These are phyloP conservation scores for Termitomyces titanicus DNA, from an alignment of 768 basidiomycete genomes.

Conservation along the genomic window DNA sequence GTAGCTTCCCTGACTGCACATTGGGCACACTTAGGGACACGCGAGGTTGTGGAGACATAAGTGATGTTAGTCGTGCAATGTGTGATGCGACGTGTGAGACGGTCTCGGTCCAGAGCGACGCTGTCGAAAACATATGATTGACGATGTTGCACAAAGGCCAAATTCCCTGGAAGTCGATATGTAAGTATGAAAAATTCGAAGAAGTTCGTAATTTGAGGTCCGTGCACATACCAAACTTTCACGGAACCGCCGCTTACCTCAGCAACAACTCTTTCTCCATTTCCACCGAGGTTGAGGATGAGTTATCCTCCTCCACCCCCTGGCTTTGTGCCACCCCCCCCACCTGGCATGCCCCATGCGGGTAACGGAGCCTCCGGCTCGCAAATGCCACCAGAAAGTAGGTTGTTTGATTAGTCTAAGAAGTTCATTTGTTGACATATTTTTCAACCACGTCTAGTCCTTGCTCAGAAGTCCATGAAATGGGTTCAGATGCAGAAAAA, in stretches of 20 bases:
- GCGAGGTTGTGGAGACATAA: no score
- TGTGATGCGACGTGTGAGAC: not conserved
- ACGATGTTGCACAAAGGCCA: not conserved
- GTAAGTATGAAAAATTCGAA: not conserved
- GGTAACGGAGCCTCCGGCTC: conserved; percentile 35
- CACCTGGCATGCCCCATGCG: conserved; percentile 48
- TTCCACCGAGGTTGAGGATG: conserved; percentile 34
- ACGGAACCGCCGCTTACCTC: conserved; percentile 33
- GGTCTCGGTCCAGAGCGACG: not conserved
- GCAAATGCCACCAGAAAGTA: conserved; percentile 46
- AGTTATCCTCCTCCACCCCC: conserved; percentile 58
- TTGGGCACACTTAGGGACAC: no score
- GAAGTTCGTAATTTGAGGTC: conserved; percentile 22
- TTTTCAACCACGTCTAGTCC: conserved; percentile 34
- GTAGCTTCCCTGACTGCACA: no score
- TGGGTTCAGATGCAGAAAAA: conserved; percentile 94
- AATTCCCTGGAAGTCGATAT: no score
- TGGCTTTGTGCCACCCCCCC: conserved; percentile 46
- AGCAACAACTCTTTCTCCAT: conserved; percentile 37
- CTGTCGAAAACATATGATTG: not conserved
- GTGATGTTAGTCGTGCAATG: no score
- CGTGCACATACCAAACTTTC: conserved; percentile 31
- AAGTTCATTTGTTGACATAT: conserved; percentile 15
- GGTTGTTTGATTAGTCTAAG: conserved; percentile 14
- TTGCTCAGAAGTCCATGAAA: conserved; percentile 92